Evolutionary conservation across 345 rosid genomes (phyloP).

Genomic region (Acer saccharum): DNA sequence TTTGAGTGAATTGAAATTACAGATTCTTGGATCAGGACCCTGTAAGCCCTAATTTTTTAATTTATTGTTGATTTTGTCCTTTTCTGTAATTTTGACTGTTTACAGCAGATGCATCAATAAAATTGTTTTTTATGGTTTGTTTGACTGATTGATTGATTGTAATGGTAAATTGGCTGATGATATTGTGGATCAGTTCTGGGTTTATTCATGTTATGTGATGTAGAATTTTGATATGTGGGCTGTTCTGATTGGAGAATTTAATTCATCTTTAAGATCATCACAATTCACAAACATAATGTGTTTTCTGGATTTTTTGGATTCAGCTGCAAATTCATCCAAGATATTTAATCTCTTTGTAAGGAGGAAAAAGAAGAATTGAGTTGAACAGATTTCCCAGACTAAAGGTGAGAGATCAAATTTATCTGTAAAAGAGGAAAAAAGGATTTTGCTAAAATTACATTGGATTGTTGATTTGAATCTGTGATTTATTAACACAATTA

Average conservation of each 20-base stretch:
- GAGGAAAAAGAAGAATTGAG: not conserved
- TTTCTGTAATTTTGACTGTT: slow-evolving; percentile 14
- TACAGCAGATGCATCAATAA: not conserved
- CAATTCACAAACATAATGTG: not conserved
- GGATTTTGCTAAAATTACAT: not conserved
- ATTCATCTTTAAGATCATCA: not conserved
- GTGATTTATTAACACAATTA: not conserved
- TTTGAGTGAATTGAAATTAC: slow-evolving; percentile 32
- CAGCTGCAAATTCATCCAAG: not conserved
- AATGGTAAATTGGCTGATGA: slow-evolving; percentile 7
- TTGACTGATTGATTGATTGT: not conserved
- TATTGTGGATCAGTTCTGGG: not conserved
- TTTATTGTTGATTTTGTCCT: slow-evolving; percentile 12
- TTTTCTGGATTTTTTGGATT: slow-evolving; percentile 7
- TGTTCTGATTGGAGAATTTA: not conserved
- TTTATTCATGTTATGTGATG: not conserved
- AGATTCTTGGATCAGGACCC: slow-evolving; percentile 39
- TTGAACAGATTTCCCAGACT: slow-evolving; percentile 1
- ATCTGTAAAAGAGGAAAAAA: not conserved
- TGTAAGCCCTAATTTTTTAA: slow-evolving; percentile 33
- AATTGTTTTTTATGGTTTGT: not conserved
- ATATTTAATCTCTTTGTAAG: not conserved
- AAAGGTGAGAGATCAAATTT: not conserved
- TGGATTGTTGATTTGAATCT: not conserved
- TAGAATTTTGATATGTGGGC: not conserved